Percentiles rank a stretch among this genome's conserved stretches.
These are phyloP conservation scores for Oldenlandia corymbosa DNA, from an alignment of 257 asterid genomes.

Conservation along the genomic window DNA sequence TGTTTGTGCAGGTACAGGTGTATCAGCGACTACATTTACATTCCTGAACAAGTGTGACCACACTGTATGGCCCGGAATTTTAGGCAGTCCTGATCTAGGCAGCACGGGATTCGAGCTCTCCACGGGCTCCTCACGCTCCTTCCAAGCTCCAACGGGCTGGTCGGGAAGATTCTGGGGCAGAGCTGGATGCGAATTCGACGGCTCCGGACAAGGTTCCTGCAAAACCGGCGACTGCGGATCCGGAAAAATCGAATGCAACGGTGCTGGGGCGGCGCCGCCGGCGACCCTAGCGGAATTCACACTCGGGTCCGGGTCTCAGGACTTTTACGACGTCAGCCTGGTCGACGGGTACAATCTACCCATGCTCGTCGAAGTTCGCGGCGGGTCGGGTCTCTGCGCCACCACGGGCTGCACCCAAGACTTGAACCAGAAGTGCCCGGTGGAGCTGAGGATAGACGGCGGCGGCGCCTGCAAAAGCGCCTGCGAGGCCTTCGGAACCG, in stretches of 20 bases:
- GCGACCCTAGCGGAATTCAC: constrained; percentile 82
- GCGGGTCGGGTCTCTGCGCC: constrained; percentile 62
- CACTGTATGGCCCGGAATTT: constrained; percentile 72
- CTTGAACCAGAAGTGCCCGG: constrained; percentile 50
- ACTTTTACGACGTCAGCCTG: constrained; percentile 75
- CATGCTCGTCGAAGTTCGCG: constrained; percentile 47
- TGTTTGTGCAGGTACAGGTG: constrained; percentile 15
- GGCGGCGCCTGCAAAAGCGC: constrained; percentile 79
- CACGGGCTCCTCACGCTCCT: constrained; percentile 42
- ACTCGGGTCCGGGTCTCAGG: constrained; percentile 67
- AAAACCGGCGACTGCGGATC: constrained; percentile 73
- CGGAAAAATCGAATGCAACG: constrained; percentile 61
- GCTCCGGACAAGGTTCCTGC: constrained; percentile 49
- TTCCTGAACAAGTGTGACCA: constrained; percentile 58
- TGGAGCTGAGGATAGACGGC: constrained; percentile 41
- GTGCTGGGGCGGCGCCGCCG: constrained; percentile 63
- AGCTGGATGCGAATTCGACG: constrained; percentile 59
- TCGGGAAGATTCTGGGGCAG: constrained; percentile 82
- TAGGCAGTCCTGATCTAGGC: constrained; percentile 47
- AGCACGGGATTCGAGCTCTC: constrained; percentile 66
- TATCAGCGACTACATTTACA: constrained; percentile 49
- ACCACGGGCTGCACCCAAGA: constrained; percentile 68
- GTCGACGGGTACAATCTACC: constrained; percentile 83
- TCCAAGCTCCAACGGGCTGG: constrained; percentile 77
- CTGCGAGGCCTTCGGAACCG: constrained; percentile 57